phyloP scores from a whole-genome alignment of 306 rosid genomes.

The Fagus sylvatica region DNA sequence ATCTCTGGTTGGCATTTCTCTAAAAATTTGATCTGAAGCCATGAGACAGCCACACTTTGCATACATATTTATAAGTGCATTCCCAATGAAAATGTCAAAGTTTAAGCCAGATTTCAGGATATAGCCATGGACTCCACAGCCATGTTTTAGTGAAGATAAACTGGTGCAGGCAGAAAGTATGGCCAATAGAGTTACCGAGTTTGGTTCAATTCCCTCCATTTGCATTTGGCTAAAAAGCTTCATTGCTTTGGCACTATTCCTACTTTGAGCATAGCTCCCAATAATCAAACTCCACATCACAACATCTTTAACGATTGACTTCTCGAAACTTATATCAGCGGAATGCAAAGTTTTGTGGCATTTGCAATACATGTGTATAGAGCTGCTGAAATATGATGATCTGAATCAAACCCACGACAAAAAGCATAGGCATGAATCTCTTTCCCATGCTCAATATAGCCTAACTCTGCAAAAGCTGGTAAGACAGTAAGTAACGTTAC shows the following conservation, averaged over 20 bases:
- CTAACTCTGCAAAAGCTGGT: conserved; percentile 56
- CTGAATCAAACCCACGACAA: conserved; percentile 48
- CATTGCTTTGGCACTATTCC: conserved; percentile 46
- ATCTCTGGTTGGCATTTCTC: conserved; percentile 52
- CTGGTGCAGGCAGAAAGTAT: conserved; percentile 56
- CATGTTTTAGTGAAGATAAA: conserved; percentile 43
- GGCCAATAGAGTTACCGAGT: conserved; percentile 55
- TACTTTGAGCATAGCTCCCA: conserved; percentile 51
- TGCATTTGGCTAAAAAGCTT: conserved; percentile 55
- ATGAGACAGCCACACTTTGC: conserved; percentile 61
- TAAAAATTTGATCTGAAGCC: conserved; percentile 42
- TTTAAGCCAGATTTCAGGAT: conserved; percentile 46
- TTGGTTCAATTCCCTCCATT: conserved; percentile 50
- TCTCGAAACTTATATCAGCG: conserved; percentile 48
- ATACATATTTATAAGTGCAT: conserved; percentile 68
- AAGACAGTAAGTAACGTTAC: conserved; percentile 48
- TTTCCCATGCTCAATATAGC: conserved; percentile 43
- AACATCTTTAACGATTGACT: conserved; percentile 51
- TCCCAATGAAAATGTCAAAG: conserved; percentile 44
- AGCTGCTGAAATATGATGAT: conserved; percentile 55
- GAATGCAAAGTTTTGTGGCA: conserved; percentile 35
- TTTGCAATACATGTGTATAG: conserved; percentile 57
- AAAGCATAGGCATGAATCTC: conserved; percentile 59
- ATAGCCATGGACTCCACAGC: conserved; percentile 47
- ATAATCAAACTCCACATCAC: conserved; percentile 68